Evolutionary conservation across 2,329 filamentous ascomycete species (phyloP), one percentile per base, ranked within the genome.

Genomic region (Ophiosphaerella korrae): DNA sequence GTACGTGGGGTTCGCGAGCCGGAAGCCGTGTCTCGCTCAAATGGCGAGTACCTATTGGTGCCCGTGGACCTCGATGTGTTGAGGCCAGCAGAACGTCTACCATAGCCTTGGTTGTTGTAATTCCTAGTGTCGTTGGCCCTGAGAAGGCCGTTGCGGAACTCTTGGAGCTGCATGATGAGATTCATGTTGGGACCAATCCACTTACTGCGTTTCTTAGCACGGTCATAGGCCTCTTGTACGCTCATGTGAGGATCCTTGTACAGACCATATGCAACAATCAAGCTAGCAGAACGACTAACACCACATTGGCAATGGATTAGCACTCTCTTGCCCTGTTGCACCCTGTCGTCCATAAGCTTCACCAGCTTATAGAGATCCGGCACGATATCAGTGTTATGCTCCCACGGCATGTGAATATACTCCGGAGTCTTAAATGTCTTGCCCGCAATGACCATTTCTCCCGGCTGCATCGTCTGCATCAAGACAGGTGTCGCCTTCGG

Each of bases 111-210:
- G 42, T 64, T 69, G 42, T 68, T 67, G 26, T 60, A 67, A 7
- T 62, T 61, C 18, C 70, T 57, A 40, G 55, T 67, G 29, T 72
- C 67, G 36, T 71, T 75, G 8, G 66, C 60, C 46, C 69, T 67
- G n/a, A 74, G 49, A 37, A 72, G 80, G 75, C 65, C 82, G 69
- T 59, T 82, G 73, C 55, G 81, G 68, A 92, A 93, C 66, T 93
- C 89, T 70, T 92, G 89, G 41, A 95, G 77, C 60, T 90, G 92
- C 80, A 94, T 94, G 81, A 95, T 92, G 60, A 95, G 80, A 60
- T 90, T 90, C 90, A 95, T 95, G 72, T 95, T 95, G 0, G 90
- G 90, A 51, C 90, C 92, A 62, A 95, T 93, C 90, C 90, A 95
- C 66, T 82, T 85, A 72, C 90, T 94, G 75, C 88, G 88, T 46